A percentile compares a stretch with the other conserved stretches of the same genome.
These are phyloP conservation scores for Murraya koenigii DNA, from an alignment of 345 rosid genomes.

Conservation along the genomic window DNA sequence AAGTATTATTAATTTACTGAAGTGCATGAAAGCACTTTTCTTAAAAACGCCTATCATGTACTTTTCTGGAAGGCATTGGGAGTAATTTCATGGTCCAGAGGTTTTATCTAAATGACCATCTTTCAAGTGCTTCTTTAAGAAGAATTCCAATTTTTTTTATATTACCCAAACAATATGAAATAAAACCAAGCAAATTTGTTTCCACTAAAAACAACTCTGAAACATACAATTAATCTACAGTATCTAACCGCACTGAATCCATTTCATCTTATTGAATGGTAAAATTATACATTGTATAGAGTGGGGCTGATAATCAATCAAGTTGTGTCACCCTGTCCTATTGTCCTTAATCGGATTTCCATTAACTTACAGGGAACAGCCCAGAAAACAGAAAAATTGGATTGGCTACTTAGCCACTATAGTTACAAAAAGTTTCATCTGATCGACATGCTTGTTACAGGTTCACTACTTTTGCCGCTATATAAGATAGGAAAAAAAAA, in stretches of 20 bases:
- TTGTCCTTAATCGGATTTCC: too few species aligned
- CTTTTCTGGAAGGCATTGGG: not conserved
- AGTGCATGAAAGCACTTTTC: not conserved
- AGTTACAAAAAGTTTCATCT: too few species aligned
- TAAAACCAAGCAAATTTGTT: not conserved
- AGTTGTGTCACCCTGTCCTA: too few species aligned
- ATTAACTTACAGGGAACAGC: too few species aligned
- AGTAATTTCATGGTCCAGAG: not conserved
- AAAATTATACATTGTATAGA: too few species aligned
- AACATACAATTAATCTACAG: not conserved
- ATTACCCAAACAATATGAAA: not conserved
- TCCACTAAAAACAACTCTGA: not conserved
- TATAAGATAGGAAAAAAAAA: too few species aligned
- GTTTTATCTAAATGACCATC: not conserved
- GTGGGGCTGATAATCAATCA: too few species aligned
- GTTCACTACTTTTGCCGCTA: too few species aligned
- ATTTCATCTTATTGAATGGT: not conserved
- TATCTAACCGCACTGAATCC: not conserved
- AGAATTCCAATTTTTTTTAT: not conserved
- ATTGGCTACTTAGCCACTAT: too few species aligned
- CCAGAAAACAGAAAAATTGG: too few species aligned
- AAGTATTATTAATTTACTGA: too few species aligned
- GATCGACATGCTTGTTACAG: too few species aligned
- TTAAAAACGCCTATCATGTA: not conserved
- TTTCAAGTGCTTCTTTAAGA: not conserved